Conservation (phyloP, 2,329 filamentous ascomycete genomes). For the Orbilia blumenaviensis region DNA sequence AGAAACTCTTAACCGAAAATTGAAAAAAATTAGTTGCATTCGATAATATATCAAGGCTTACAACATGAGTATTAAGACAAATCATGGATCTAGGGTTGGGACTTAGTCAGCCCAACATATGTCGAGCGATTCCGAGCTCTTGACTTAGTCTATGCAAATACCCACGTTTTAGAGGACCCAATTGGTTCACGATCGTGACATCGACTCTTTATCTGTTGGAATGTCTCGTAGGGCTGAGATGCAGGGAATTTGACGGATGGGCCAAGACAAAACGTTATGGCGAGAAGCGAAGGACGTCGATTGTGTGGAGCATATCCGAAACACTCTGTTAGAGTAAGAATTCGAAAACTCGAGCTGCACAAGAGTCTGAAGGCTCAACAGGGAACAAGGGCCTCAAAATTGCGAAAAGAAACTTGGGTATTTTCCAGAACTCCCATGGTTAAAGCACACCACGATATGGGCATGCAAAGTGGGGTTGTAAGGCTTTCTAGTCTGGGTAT, state of each 20-base stretch:
- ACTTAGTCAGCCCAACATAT: not conserved
- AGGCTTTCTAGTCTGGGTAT: not conserved
- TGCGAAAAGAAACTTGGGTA: not conserved
- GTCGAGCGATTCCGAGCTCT: not conserved
- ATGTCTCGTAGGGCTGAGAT: slow-evolving; percentile 53
- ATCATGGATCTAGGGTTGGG: not conserved
- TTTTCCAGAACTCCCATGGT: not conserved
- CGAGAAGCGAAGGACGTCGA: not conserved
- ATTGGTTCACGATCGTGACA: not conserved
- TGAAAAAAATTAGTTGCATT: too few species aligned
- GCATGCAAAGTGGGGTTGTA: not conserved
- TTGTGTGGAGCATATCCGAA: not conserved
- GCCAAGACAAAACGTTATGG: not conserved
- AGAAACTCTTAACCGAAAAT: not conserved
- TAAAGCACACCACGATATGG: not conserved
- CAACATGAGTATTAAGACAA: not conserved
- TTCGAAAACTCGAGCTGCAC: not conserved
- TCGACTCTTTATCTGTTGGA: not conserved
- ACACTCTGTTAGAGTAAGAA: not conserved
- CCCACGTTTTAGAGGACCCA: not conserved
- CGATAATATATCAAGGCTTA: not conserved
- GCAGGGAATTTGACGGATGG: not conserved
- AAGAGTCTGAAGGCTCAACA: not conserved
- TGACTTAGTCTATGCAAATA: not conserved
- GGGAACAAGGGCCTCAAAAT: not conserved